Conservation (phyloP, 352 stramenopile genomes). For the Globisporangium okanoganense region DNA sequence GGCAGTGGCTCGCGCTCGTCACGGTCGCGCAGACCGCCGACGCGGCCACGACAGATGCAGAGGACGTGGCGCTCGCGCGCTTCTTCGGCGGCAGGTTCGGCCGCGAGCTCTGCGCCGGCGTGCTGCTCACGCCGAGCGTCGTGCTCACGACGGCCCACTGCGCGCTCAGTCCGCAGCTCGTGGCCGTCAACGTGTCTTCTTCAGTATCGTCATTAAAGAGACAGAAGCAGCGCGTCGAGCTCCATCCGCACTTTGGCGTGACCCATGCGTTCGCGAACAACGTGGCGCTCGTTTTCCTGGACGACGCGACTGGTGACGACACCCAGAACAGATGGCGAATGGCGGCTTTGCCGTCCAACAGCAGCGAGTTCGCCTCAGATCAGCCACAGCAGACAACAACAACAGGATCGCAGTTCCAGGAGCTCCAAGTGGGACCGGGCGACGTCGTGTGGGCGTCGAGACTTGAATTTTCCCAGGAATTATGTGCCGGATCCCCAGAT, state of each 20-base stretch:
- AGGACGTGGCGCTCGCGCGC: constrained; percentile 1
- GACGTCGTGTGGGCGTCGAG: neutral
- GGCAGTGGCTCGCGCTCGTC: neutral
- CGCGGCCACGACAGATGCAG: neutral
- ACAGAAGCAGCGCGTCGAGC: neutral
- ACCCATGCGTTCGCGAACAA: constrained; percentile 5
- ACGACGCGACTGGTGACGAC: no score
- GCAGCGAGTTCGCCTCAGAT: neutral
- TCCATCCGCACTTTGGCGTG: constrained; percentile 1
- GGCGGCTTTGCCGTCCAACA: neutral
- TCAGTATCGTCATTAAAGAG: neutral
- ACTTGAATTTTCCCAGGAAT: neutral
- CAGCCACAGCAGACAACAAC: neutral
- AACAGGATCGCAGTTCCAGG: neutral
- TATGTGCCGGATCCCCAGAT: neutral
- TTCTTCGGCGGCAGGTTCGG: constrained; percentile 7
- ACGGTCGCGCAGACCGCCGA: neutral
- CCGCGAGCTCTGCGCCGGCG: neutral
- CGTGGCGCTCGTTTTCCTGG: constrained; percentile 9
- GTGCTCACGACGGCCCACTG: constrained; percentile 10
- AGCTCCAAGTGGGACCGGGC: neutral
- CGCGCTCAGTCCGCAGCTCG: neutral
- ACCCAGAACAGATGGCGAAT: neutral
- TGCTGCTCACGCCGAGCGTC: constrained; percentile 1
- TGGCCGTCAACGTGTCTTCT: neutral